These are phyloP conservation scores for Nicotiana noctiflora DNA, from an alignment of 257 asterid genomes.

Conservation along the genomic window DNA sequence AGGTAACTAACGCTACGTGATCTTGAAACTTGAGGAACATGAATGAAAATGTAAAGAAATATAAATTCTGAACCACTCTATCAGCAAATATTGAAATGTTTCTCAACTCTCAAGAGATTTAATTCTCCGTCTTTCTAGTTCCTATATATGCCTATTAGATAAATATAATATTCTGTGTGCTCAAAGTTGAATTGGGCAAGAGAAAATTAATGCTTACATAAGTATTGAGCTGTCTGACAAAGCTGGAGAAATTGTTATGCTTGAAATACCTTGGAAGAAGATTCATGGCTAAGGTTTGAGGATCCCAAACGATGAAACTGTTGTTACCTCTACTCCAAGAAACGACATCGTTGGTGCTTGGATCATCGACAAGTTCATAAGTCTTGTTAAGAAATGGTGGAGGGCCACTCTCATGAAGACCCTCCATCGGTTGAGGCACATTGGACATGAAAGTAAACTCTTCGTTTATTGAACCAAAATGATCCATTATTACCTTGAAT, in stretches of 20 bases:
- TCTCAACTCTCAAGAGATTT: not conserved
- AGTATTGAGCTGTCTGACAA: conserved; percentile 75
- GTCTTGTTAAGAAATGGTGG: conserved; percentile 73
- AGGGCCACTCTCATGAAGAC: conserved; percentile 43
- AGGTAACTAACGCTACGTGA: not conserved
- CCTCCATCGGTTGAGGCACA: conserved; percentile 49
- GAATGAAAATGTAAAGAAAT: not conserved
- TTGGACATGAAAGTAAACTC: conserved; percentile 5
- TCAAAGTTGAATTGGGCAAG: not conserved
- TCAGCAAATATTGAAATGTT: not conserved
- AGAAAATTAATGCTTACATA: conserved; percentile 37
- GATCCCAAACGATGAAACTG: conserved; percentile 81
- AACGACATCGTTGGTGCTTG: conserved; percentile 38
- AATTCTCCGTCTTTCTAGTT: not conserved
- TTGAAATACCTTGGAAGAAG: conserved; percentile 78
- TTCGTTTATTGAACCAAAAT: conserved; percentile 24
- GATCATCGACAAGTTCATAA: conserved; percentile 71
- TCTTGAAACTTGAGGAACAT: conserved; percentile 9
- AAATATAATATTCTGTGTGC: not conserved
- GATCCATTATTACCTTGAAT: conserved; percentile 22
- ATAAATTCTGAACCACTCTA: not conserved
- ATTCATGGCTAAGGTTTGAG: conserved; percentile 46
- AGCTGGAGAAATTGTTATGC: conserved; percentile 74
- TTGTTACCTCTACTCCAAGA: conserved; percentile 75
- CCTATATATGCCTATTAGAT: not conserved